Percentiles rank a stretch among this genome's conserved stretches.
phyloP scores from a whole-genome alignment of 345 rosid species.

The Brassica incana region DNA sequence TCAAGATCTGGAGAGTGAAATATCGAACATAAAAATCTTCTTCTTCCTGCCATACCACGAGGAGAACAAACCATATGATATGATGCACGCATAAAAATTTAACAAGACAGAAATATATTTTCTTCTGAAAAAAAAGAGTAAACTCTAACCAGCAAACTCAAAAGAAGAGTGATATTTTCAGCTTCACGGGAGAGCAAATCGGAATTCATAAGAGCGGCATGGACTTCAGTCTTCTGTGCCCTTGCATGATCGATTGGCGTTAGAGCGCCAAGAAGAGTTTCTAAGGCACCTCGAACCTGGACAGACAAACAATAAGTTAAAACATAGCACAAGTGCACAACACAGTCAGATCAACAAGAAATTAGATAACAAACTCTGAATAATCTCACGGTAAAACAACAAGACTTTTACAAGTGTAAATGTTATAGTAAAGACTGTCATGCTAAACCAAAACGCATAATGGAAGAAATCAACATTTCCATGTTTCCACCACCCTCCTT shows the following conservation, averaged over 20 bases:
- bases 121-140: neutral
- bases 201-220: constrained; percentile 89
- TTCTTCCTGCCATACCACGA: constrained; percentile 64
- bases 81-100: neutral
- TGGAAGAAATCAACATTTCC: neutral
- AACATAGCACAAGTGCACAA: neutral
- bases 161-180: constrained; percentile 86
- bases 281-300: constrained; percentile 91
- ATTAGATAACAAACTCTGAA: neutral
- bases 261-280: constrained; percentile 88
- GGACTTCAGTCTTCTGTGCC: constrained; percentile 73
- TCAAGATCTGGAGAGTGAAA: constrained; percentile 89
- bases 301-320: constrained; percentile 18
- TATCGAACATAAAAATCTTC: constrained; percentile 95
- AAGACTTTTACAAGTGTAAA: neutral
- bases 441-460: constrained; percentile 16
- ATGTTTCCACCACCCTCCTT: constrained; percentile 2
- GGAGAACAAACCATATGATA: constrained; percentile 1
- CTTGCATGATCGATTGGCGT: constrained; percentile 82
- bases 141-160: constrained; percentile 74
- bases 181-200: constrained; percentile 93
- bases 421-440: neutral
- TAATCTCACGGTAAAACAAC: constrained; percentile 8
- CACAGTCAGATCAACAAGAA: constrained; percentile 13
- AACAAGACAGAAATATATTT: neutral